Evolutionary conservation across 257 asterid genomes (phyloP).

Genomic region (Verbascum thapsus): DNA sequence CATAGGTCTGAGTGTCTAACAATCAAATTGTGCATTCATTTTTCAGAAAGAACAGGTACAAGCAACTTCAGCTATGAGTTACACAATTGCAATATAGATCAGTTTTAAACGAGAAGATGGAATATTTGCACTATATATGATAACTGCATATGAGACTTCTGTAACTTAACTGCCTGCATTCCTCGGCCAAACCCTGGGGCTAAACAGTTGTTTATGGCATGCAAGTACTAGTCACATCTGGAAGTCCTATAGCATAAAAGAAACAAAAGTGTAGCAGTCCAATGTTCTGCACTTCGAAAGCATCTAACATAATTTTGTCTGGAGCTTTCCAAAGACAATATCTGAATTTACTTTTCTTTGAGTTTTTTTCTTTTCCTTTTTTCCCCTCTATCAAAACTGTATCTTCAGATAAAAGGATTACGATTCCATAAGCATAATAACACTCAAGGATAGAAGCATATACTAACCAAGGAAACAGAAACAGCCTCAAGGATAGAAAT

Average conservation of each 20-base stretch:
- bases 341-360: neutral
- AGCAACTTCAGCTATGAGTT: slow-evolving; percentile 10
- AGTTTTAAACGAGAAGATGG: slow-evolving; percentile 1
- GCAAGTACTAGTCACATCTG: neutral
- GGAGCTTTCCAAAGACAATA: neutral
- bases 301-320: neutral
- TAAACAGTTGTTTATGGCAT: neutral
- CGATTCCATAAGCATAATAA: neutral
- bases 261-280: neutral
- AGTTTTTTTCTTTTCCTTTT: neutral
- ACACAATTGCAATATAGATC: neutral
- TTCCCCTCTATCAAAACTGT: neutral
- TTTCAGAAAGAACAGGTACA: neutral
- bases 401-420: slow-evolving; percentile 7
- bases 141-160: neutral
- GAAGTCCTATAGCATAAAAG: slow-evolving; percentile 4
- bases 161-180: slow-evolving; percentile 17
- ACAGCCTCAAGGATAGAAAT: neutral
- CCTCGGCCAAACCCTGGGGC: slow-evolving; percentile 17
- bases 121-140: slow-evolving; percentile 2
- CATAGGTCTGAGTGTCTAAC: no score
- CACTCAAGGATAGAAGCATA: neutral
- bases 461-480: neutral
- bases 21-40: neutral
- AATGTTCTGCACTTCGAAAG: slow-evolving; percentile 13